Conservation (phyloP, 805 yeast genomes). For the Komagataella pastoris region DNA sequence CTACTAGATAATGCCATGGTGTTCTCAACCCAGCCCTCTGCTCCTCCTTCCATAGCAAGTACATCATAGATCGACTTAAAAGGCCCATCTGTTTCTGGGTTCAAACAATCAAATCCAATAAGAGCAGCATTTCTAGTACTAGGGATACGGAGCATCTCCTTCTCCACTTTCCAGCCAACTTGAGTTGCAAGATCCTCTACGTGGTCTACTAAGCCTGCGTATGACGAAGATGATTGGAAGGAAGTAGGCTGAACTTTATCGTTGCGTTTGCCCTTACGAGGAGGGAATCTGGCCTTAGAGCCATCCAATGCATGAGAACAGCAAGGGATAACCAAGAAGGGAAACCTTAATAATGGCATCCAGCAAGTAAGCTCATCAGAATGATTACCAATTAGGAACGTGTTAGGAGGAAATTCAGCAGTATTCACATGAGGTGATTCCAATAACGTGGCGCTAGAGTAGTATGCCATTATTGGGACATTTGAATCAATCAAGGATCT, state of each 20-base stretch:
- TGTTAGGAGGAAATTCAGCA: constrained; percentile 52
- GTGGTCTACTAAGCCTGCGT: constrained; percentile 78
- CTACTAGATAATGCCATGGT: constrained; percentile 58
- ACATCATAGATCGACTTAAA: constrained; percentile 40
- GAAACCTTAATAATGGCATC: constrained; percentile 80
- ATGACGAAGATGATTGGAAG: constrained; percentile 42
- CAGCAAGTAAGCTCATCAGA: constrained; percentile 93
- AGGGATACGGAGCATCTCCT: constrained; percentile 85
- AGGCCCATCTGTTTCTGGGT: constrained; percentile 15
- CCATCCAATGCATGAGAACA: constrained; percentile 86
- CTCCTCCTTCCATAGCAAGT: constrained; percentile 72
- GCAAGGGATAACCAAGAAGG: constrained; percentile 89
- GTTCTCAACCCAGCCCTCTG: constrained; percentile 81
- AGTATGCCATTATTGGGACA: constrained; percentile 37
- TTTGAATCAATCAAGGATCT: constrained; percentile 6
- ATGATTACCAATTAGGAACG: constrained; percentile 88
- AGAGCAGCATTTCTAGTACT: constrained; percentile 89
- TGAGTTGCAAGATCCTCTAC: constrained; percentile 52
- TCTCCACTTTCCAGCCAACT: constrained; percentile 76
- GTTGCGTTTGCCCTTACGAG: constrained; percentile 2
- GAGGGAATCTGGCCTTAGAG: constrained; percentile 48
- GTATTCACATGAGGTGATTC: constrained; percentile 42
- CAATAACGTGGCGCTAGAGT: constrained; percentile 38
- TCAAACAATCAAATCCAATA: constrained; percentile 39
- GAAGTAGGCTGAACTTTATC: constrained; percentile 8